A percentile compares a stretch with the other conserved stretches of the same genome.
Conservation (phyloP, 2,329 filamentous ascomycete genomes). For the Rutstroemia sp. region DNA sequence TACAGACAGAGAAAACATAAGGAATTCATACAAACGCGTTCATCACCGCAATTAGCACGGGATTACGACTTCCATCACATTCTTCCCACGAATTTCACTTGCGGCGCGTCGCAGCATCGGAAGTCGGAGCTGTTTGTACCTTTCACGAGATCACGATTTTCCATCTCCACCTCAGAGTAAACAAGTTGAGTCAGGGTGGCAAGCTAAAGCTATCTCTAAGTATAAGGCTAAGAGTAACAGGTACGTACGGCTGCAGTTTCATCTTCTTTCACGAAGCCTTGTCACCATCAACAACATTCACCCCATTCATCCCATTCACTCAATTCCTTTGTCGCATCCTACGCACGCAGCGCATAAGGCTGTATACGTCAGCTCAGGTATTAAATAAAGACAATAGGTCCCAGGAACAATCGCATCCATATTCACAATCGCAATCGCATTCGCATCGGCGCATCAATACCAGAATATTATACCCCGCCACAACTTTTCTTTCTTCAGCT, state of each 20-base stretch:
- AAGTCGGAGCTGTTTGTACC: not conserved
- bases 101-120: not conserved
- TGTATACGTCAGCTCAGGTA: not conserved
- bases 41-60: not conserved
- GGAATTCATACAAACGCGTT: not conserved
- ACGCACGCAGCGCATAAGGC: not conserved
- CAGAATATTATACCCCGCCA: not conserved
- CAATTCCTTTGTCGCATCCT: not conserved
- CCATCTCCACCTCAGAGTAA: not conserved
- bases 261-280: not conserved
- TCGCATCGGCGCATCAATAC: too few species aligned
- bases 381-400: not conserved
- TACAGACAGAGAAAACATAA: too few species aligned
- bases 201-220: not conserved
- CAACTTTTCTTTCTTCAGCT: not conserved
- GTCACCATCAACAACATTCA: not conserved
- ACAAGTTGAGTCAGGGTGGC: not conserved
- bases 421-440: not conserved
- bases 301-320: not conserved
- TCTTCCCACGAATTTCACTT: not conserved
- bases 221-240: too few species aligned
- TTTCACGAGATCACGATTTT: not conserved
- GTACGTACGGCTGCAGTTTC: too few species aligned
- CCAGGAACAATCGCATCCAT: not conserved
- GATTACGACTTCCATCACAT: not conserved